These are phyloP conservation scores for Thelephora ganbajun DNA, from an alignment of 768 basidiomycete genomes.

Conservation along the genomic window DNA sequence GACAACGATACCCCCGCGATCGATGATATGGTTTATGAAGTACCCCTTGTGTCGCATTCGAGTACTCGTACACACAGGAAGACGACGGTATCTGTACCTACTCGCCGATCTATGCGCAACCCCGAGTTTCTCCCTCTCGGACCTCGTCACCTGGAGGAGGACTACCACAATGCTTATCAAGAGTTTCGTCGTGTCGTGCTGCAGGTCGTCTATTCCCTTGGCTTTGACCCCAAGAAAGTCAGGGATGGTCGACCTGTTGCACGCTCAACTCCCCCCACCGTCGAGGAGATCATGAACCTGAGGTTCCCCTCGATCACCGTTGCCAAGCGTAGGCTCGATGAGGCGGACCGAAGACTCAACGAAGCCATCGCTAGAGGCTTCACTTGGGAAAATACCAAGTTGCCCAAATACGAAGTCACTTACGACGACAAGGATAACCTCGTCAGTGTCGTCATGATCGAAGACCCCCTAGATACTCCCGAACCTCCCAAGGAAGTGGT, in stretches of 20 bases:
- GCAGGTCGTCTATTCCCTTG: neutral
- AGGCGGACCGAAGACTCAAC: neutral
- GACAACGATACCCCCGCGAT: too few species aligned
- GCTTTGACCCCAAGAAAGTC: neutral
- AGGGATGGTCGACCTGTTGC: neutral
- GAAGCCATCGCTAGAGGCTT: neutral
- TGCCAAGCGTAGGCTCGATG: neutral
- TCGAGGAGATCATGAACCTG: neutral
- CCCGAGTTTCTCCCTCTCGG: neutral
- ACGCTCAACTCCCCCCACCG: neutral
- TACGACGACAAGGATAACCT: neutral
- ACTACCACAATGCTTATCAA: neutral
- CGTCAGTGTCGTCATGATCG: neutral
- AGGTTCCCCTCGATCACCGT: neutral
- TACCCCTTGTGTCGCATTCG: too few species aligned
- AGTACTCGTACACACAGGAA: neutral
- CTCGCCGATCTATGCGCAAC: neutral
- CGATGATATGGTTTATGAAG: too few species aligned
- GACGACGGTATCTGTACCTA: neutral
- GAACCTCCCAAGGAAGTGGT: too few species aligned
- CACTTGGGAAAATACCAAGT: neutral
- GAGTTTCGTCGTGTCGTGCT: neutral
- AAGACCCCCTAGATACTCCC: conserved; percentile 4
- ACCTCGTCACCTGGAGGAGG: neutral
- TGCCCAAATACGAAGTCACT: neutral